These are phyloP conservation scores for Alternaria angustiovoidea DNA, from an alignment of 2,329 filamentous ascomycete species.

Conservation along the genomic window DNA sequence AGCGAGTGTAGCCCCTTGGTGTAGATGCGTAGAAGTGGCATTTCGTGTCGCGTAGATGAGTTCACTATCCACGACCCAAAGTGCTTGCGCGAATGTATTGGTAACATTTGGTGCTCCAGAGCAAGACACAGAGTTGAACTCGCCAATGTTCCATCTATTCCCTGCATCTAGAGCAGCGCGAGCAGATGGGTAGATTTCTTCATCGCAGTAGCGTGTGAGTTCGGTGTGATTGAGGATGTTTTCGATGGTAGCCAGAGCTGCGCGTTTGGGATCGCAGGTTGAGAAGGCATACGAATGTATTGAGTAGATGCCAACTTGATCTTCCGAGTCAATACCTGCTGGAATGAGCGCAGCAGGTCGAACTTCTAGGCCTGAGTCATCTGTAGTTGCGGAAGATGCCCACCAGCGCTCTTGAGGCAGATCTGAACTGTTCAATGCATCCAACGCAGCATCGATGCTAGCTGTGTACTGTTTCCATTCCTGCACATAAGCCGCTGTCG, in stretches of 20 bases:
- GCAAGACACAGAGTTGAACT: conserved; percentile 22
- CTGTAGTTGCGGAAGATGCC: conserved; percentile 22
- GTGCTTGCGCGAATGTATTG: conserved; percentile 21
- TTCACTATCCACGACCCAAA: conserved; percentile 22
- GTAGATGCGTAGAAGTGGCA: conserved; percentile 8
- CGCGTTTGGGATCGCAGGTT: conserved; percentile 12
- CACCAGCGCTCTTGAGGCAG: conserved; percentile 16
- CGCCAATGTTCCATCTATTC: conserved; percentile 15
- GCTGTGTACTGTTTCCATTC: conserved; percentile 18
- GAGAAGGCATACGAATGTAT: conserved; percentile 19
- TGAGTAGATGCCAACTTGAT: conserved; percentile 15
- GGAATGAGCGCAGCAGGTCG: conserved; percentile 20
- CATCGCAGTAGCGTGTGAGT: conserved; percentile 17
- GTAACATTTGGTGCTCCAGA: conserved; percentile 19
- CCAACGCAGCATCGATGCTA: conserved; percentile 11
- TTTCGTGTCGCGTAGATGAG: conserved; percentile 20
- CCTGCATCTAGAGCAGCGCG: conserved; percentile 14
- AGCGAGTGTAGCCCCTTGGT: conserved; percentile 21
- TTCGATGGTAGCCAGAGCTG: conserved; percentile 12
- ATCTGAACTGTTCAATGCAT: conserved; percentile 2
- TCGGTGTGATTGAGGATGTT: conserved; percentile 25
- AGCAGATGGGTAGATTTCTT: conserved; percentile 22
- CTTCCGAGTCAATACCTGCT: conserved; percentile 13
- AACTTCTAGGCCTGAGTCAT: conserved; percentile 16
- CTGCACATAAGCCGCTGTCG: conserved; percentile 14